Evolutionary conservation across 2,329 filamentous ascomycete genomes (phyloP).

Genomic region (Cytospora schulzeri): DNA sequence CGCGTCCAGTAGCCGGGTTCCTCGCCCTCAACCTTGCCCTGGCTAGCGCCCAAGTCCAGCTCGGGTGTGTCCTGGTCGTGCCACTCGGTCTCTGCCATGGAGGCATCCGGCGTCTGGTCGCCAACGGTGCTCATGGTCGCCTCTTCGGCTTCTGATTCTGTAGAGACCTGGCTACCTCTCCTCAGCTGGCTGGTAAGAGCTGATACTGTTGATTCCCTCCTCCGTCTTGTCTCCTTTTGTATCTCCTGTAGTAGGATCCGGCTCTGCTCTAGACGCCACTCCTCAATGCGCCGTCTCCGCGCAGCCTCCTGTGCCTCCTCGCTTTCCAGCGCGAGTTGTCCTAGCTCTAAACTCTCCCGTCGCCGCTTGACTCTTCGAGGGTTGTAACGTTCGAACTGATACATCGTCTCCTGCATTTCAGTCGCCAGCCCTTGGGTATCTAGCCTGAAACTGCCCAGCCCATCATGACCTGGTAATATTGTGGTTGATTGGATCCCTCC

Average conservation of each 20-base stretch:
- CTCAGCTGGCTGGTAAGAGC: slow-evolving; percentile 37
- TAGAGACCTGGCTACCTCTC: slow-evolving; percentile 22
- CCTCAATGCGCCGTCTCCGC: slow-evolving; percentile 81
- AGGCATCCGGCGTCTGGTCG: slow-evolving; percentile 41
- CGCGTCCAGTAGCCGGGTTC: slow-evolving; percentile 75
- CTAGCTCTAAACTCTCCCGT: slow-evolving; percentile 55
- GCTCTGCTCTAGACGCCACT: slow-evolving; percentile 91
- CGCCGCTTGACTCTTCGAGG: slow-evolving; percentile 64
- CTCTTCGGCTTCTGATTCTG: slow-evolving; percentile 36
- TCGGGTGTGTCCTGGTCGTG: slow-evolving; percentile 52
- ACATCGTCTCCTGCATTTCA: slow-evolving; percentile 79
- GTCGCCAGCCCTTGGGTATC: slow-evolving; percentile 55
- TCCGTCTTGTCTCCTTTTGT: slow-evolving; percentile 76
- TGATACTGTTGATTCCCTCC: slow-evolving; percentile 63
- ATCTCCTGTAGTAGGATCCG: slow-evolving; percentile 84
- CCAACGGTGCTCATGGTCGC: slow-evolving; percentile 35
- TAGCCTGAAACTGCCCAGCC: slow-evolving; percentile 80
- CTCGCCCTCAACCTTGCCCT: slow-evolving; percentile 42
- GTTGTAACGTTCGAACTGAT: slow-evolving; percentile 86
- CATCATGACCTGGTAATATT: slow-evolving; percentile 89
- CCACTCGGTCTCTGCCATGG: slow-evolving; percentile 46
- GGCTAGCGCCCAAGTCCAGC: slow-evolving; percentile 39
- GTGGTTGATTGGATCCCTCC: slow-evolving; percentile 56
- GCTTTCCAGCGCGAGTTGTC: slow-evolving; percentile 53
- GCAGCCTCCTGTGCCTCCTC: slow-evolving; percentile 67